These are phyloP conservation scores for Nicotiana otophora DNA, from an alignment of 257 asterid species.

Conservation along the genomic window DNA sequence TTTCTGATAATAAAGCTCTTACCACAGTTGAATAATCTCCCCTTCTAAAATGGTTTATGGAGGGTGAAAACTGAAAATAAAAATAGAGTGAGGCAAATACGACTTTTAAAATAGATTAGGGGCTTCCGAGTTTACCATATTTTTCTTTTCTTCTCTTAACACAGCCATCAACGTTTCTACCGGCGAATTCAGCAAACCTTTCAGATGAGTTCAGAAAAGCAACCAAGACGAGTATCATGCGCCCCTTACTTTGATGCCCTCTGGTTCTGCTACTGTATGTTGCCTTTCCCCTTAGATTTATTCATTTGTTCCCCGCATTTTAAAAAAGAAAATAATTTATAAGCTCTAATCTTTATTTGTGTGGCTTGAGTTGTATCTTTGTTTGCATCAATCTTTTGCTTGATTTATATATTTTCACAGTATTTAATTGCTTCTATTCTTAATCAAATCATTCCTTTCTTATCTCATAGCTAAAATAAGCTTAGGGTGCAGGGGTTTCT, in stretches of 20 bases:
- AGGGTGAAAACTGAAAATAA: not conserved
- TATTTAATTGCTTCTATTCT: not conserved
- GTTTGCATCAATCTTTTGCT: too few relatives aligned
- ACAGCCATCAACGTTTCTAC: not conserved
- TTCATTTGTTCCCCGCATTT: not conserved
- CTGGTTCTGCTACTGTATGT: slow-evolving; percentile 87
- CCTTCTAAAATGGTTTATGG: too few relatives aligned
- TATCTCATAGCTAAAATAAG: not conserved
- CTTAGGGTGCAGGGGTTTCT: not conserved
- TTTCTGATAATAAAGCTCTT: too few relatives aligned
- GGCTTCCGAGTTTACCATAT: not conserved
- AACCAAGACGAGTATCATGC: slow-evolving; percentile 44
- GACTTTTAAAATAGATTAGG: not conserved
- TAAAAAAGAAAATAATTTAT: not conserved
- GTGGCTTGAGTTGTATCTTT: not conserved
- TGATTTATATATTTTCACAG: not conserved
- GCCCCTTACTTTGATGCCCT: slow-evolving; percentile 65
- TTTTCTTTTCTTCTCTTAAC: not conserved
- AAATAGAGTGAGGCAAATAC: not conserved
- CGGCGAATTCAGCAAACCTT: not conserved
- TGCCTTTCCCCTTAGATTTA: not conserved
- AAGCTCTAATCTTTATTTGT: not conserved
- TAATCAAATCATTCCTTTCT: not conserved
- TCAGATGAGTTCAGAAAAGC: not conserved
- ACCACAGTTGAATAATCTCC: too few relatives aligned